phyloP scores from a whole-genome alignment of 2,329 filamentous ascomycete species.

The Penicillium sp. region DNA sequence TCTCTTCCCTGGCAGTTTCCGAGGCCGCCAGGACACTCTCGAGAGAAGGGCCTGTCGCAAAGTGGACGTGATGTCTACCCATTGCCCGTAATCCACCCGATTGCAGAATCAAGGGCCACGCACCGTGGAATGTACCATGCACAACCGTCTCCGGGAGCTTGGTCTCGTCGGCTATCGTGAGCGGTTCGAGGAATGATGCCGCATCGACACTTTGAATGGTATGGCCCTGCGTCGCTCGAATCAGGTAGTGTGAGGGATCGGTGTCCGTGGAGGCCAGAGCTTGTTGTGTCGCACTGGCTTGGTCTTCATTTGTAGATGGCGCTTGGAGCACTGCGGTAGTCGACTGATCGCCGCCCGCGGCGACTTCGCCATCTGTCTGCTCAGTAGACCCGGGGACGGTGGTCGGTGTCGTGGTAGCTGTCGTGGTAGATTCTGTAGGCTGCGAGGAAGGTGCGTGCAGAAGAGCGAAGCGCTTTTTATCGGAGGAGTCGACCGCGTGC shows the following conservation, averaged over 20 bases:
- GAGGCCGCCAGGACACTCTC: conserved; percentile 27
- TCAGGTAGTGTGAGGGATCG: conserved; percentile 66
- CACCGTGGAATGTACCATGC: conserved; percentile 81
- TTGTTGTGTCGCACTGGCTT: conserved; percentile 29
- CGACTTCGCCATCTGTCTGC: conserved; percentile 6
- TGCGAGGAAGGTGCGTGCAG: conserved; percentile 46
- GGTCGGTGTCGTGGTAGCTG: conserved; percentile 13
- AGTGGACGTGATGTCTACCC: conserved; percentile 84
- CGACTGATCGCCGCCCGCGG: conserved; percentile 5
- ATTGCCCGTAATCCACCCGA: conserved; percentile 74
- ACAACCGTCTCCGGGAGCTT: conserved; percentile 61
- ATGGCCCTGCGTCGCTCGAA: conserved; percentile 94
- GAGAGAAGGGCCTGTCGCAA: conserved; percentile 64
- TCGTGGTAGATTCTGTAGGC: conserved; percentile 14
- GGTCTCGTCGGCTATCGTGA: conserved; percentile 52
- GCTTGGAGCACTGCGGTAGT: conserved; percentile 14
- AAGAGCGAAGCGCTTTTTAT: conserved; percentile 87
- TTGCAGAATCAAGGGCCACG: conserved; percentile 69
- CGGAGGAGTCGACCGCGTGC: conserved; percentile 63
- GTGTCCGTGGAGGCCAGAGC: conserved; percentile 34
- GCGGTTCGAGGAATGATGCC: conserved; percentile 62
- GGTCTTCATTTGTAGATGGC: conserved; percentile 25
- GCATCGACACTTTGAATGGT: conserved; percentile 67
- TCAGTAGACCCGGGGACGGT: conserved; percentile 18
- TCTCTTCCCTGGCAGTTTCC: conserved; percentile 13